Evolutionary conservation across 2,329 filamentous ascomycete genomes (phyloP), one percentile per base, ranked within the genome.

Genomic region (Aspergillus sojae): DNA sequence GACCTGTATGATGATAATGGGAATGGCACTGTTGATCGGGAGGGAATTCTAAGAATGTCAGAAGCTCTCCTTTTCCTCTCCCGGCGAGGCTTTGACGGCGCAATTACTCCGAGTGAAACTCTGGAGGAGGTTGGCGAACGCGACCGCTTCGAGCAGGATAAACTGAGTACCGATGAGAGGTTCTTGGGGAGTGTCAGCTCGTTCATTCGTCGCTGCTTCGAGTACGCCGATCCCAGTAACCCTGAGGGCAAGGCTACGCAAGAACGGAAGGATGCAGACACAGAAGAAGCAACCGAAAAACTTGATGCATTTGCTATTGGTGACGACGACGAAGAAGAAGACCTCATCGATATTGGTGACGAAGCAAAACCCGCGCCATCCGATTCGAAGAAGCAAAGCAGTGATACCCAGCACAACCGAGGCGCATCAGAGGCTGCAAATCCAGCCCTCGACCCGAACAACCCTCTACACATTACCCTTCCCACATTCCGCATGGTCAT

Each of bases 401-500:
- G 11, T 39, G 52, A 39, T 23, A 39, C 52, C 32, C 52, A 67
- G 50, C 77, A 58, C 83, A 83, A 34, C 57, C 90, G 88, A 74
- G 86, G 89, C 9, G 86, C 89, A 72, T 88, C 90, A 1, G 89
- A 93, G 74, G 87, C 91, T 23, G 93, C 93, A 54, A 99, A 99
- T 74, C 88, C 90, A 10, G 95, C 95, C 0, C 86, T 99, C 4
- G 94, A 99, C 75, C 95, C 95, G 3, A 90, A 93, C 30, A 94
- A 96, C 67, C 95, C 95, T 7, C 85, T 99, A 0, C 91, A 97
- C 76, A 97, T 99, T 73, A 98, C 95, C 0, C 85, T 99, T 1
- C 95, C 95, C 1, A 99, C 95, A 0, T 99, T 99, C 85, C 91
- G 95, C 68, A 99, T 99, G 95, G 93, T 99, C 4, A 92, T 99